Evolutionary conservation across 768 basidiomycete genomes (phyloP), one percentile per base, ranked within the genome.

Genomic region (Porphyrellus cyaneotinctus): DNA sequence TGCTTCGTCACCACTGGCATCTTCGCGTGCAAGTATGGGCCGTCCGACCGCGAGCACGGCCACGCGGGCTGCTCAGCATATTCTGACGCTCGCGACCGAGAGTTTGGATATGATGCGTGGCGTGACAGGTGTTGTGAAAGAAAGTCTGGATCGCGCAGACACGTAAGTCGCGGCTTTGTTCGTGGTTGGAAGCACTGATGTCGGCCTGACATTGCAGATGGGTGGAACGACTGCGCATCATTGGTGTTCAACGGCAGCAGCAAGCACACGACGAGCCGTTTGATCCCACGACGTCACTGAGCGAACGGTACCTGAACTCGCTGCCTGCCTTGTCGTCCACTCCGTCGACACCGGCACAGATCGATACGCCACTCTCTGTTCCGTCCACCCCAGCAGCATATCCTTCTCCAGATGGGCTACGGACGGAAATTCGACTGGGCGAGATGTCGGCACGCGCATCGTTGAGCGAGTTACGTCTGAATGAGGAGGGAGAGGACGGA

Each of bases 91-190:
- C 10, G 91, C 93, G 13, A 88, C 87, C 14, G 94, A 95, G 74
- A 93, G 91, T 64, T 64, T 95, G 68, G 92, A 95, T 64, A 95
- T 94, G 91, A 84, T 95, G 77, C 77, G 85, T 26, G 83, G 88
- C 26, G 90, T 94, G 26, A 90, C 90, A n/a, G 78, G 81, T 5
- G 90, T 95, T 22, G 87, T 95, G 54, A 87, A 84, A 62, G 93
- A 94, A 55, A 89, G 85, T 56, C 73, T 95, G 68, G 91, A 94
- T 66, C 76, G 86, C 49, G 93, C 92, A 28, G 93, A 95, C 66
- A 80, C 87, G 82, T 91, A 68, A 39, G 85, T 80, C 9, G 14
- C 57, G 36, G 3, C 24, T n/a, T 46, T 48, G n/a, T n/a, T 32
- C 1, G 22, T 37, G 10, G 3, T 24, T 42, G n/a, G 38, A 26